Base-by-base conservation (phyloP, 257 asterid species). In the Avicennia marina region DNA sequence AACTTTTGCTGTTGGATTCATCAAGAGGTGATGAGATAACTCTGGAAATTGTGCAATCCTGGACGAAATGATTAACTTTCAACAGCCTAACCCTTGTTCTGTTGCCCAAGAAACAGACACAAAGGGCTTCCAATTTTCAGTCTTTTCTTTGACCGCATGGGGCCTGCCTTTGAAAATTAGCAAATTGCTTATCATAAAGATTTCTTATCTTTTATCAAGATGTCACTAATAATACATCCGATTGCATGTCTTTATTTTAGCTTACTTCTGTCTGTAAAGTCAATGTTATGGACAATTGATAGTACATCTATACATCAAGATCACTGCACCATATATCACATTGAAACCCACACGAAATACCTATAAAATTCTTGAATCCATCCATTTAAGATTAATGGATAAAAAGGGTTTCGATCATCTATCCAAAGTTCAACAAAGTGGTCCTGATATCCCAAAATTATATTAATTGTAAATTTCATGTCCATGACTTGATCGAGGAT, bases 71-170 rank as follows among this genome's bases (percentile, higher is more conserved):
- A 55, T 69, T 72, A 59, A 69, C 72, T 41, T 64, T 75, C 47
- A 61, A 52, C 72, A 64, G 53, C 50, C 55, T 51, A 60, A 20
- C 54, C 66, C 69, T 60, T 57, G 78, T 63, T 72, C 29, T 69
- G 72, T 66, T 72, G 81, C 60, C 78, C 58, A 68, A 75, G 56
- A 67, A 76, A 55, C 71, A 44, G 80, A 73, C 82, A 76, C 24
- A 70, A 73, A 70, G 63, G 27, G 44, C 59, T 62, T 69, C 54
- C 16, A 41, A 53, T 53, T 53, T 49, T 44, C 10, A 54, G 7
- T 21, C 54, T 11, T 51, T 56, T 29, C 54, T 53, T 58, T 29
- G 44, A 21, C 20, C 19, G 46, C 26, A 61, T 70, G 63, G 69
- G 77, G 40, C 72, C 74, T 33, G 29, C 11, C 11, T 27, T 72